These are phyloP conservation scores for Xylariales sp. DNA, from an alignment of 2,329 filamentous ascomycete genomes.

Conservation along the genomic window DNA sequence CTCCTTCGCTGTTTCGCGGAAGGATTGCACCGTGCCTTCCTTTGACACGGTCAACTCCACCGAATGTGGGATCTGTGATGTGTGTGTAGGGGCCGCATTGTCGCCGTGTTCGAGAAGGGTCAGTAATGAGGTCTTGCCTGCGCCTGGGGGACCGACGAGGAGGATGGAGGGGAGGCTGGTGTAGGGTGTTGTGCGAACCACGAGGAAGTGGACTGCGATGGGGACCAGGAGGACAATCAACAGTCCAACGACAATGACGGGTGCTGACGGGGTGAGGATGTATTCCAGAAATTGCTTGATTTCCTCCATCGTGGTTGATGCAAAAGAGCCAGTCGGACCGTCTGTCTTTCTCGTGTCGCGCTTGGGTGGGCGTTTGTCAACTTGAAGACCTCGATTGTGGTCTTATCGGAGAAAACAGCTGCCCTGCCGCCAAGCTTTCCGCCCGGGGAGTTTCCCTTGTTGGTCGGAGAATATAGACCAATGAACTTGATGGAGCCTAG, in stretches of 20 bases:
- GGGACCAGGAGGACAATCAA: conserved; percentile 70
- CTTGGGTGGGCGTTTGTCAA: too few species aligned
- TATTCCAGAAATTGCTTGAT: conserved; percentile 42
- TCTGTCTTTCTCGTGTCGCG: too few species aligned
- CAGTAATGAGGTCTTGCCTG: conserved; percentile 85
- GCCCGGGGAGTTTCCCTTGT: conserved; percentile 9
- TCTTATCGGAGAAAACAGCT: conserved; percentile 8
- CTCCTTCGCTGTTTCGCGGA: conserved; percentile 50
- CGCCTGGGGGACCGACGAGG: conserved; percentile 73
- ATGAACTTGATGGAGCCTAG: background rate
- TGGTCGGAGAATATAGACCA: conserved; percentile 7
- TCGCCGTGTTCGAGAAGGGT: conserved; percentile 63
- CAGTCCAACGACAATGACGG: conserved; percentile 63
- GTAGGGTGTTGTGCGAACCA: conserved; percentile 64
- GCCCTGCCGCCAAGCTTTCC: conserved; percentile 7
- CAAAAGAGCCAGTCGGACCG: background rate
- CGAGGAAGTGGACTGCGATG: conserved; percentile 68
- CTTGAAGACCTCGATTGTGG: conserved; percentile 8
- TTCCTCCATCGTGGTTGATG: conserved; percentile 29
- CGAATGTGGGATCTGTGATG: conserved; percentile 44
- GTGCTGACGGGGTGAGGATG: conserved; percentile 54
- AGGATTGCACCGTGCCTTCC: conserved; percentile 40
- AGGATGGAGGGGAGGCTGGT: conserved; percentile 71
- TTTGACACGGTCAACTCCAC: conserved; percentile 51
- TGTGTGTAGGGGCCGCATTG: conserved; percentile 45